phyloP scores from a whole-genome alignment of 1,284 basidiomycete species.

The Tilletia walkeri region DNA sequence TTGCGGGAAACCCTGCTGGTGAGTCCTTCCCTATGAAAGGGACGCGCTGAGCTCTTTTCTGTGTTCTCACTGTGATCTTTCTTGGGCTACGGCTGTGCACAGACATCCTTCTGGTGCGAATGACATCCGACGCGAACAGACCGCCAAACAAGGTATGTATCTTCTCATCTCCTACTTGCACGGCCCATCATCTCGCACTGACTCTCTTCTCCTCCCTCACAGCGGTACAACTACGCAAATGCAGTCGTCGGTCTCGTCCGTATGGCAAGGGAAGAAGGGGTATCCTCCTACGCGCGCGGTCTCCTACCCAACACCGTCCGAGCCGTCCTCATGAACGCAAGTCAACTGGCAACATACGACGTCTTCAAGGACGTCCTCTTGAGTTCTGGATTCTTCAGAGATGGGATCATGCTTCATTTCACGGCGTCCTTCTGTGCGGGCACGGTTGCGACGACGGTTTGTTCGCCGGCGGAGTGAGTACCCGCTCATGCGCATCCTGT shows the following conservation, averaged over 20 bases:
- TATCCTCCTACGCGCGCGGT: slow-evolving; percentile 58
- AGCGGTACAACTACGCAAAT: slow-evolving; percentile 56
- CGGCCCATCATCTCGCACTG: neutral
- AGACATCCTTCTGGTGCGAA: slow-evolving; percentile 62
- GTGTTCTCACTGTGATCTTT: neutral
- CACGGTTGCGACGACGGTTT: slow-evolving; percentile 60
- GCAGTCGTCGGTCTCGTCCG: slow-evolving; percentile 58
- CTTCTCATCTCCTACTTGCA: neutral
- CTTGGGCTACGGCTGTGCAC: neutral
- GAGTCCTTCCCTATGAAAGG: neutral
- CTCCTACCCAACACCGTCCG: slow-evolving; percentile 60
- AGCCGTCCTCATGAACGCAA: slow-evolving; percentile 62
- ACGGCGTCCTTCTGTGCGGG: slow-evolving; percentile 60
- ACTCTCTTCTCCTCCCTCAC: neutral
- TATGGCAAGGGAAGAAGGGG: slow-evolving; percentile 60
- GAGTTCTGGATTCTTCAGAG: slow-evolving; percentile 51
- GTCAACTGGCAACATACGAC: slow-evolving; percentile 44
- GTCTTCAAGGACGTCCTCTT: slow-evolving; percentile 18
- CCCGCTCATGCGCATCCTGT: no score
- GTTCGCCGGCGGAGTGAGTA: slow-evolving; percentile 40
- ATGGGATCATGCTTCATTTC: slow-evolving; percentile 60
- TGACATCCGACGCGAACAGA: slow-evolving; percentile 57
- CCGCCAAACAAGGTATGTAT: slow-evolving; percentile 24
- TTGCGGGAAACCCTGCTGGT: slow-evolving; percentile 72
- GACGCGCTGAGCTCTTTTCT: no score